Percentiles rank a stretch among this genome's conserved stretches.
phyloP scores from a whole-genome alignment of 306 rosid genomes.

The Crotalaria pallida region DNA sequence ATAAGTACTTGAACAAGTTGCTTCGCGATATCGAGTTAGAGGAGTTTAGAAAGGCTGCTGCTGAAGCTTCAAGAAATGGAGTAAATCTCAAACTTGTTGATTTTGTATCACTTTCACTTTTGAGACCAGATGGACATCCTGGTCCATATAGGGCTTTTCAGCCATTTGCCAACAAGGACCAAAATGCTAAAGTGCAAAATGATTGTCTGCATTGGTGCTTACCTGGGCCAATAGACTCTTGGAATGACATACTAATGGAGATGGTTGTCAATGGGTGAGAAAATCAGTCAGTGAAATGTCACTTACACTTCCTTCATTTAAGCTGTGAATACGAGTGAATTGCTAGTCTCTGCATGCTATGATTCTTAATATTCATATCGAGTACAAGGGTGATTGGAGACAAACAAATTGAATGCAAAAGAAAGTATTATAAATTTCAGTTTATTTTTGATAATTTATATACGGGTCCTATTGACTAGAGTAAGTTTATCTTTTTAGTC shows the following conservation, averaged over 20 bases:
- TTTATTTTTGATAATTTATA: conserved; percentile 15
- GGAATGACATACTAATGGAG: conserved; percentile 89
- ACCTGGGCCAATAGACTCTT: conserved; percentile 90
- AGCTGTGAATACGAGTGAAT: conserved; percentile 24
- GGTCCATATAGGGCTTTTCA: conserved; percentile 76
- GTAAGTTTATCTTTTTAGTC: no score
- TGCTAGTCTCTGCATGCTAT: conserved; percentile 18
- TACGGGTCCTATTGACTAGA: no score
- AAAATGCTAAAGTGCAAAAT: conserved; percentile 54
- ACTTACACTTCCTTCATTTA: conserved; percentile 14
- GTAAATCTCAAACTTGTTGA: conserved; percentile 71
- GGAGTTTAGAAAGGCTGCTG: conserved; percentile 52
- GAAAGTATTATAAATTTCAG: background rate
- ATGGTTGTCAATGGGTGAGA: conserved; percentile 56
- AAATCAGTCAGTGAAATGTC: background rate
- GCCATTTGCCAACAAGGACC: conserved; percentile 50
- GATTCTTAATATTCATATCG: conserved; percentile 19
- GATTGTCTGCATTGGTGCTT: conserved; percentile 99
- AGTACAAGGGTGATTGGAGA: conserved; percentile 9
- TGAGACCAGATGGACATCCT: conserved; percentile 99
- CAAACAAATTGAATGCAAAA: conserved; percentile 11
- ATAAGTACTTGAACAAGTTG: conserved; percentile 46
- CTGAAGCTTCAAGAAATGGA: conserved; percentile 50
- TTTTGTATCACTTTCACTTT: conserved; percentile 47
- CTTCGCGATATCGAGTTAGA: conserved; percentile 65